Conservation (phyloP, 768 basidiomycete genomes). For the Pisolithus tinctorius region DNA sequence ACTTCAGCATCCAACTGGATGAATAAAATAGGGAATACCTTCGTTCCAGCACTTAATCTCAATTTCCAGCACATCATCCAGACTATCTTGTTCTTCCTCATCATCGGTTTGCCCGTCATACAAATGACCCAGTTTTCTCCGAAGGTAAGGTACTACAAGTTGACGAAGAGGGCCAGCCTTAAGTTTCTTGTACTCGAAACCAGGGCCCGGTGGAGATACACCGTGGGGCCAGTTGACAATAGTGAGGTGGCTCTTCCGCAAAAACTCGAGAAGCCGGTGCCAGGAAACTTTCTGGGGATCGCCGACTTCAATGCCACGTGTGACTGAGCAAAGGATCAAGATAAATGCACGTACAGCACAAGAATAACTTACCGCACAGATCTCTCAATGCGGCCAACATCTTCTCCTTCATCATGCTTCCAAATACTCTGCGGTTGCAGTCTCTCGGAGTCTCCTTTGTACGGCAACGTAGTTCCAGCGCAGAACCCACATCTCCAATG, state of each 20-base stretch:
- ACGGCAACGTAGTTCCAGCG: too few relatives aligned
- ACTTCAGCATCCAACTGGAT: too few relatives aligned
- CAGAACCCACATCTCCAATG: too few relatives aligned
- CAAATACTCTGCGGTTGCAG: too few relatives aligned
- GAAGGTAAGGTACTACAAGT: background rate
- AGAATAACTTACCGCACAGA: background rate
- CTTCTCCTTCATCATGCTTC: too few relatives aligned
- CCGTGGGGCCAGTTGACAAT: background rate
- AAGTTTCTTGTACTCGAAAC: background rate
- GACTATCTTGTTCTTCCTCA: background rate
- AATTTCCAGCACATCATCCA: background rate
- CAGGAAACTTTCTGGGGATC: background rate
- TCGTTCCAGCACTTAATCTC: background rate
- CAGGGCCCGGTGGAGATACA: background rate
- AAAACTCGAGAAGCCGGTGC: background rate
- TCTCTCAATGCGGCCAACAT: too few relatives aligned
- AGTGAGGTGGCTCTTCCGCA: background rate
- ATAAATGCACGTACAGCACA: background rate
- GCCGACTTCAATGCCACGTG: background rate
- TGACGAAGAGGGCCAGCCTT: background rate
- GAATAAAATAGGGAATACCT: too few relatives aligned
- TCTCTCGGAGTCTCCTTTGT: too few relatives aligned
- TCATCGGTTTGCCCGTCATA: background rate
- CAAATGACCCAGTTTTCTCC: background rate
- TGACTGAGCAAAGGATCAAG: background rate